These are phyloP conservation scores for Ophiocordyceps robertsii DNA, from an alignment of 2,329 filamentous ascomycete species.

Conservation along the genomic window DNA sequence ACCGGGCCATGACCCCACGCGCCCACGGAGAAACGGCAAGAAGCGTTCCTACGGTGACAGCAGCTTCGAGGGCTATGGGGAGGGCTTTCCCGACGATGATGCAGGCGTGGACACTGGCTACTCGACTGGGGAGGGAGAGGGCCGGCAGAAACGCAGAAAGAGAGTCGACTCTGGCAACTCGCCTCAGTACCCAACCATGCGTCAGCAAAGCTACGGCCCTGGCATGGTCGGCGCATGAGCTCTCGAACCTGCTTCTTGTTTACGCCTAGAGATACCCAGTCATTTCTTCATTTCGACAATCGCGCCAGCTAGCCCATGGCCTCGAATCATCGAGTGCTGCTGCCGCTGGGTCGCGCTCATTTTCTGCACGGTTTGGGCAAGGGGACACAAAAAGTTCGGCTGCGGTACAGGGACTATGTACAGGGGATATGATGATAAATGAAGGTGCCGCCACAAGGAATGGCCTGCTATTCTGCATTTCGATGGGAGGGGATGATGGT, in stretches of 20 bases:
- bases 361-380: too few relatives aligned
- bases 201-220: conserved; percentile 41
- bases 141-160: conserved; percentile 51
- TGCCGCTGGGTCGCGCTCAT: too few relatives aligned
- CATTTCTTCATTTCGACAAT: not conserved
- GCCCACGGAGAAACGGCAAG: conserved; percentile 54
- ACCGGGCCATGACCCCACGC: conserved; percentile 29
- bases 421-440: too few relatives aligned
- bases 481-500: too few relatives aligned
- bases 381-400: too few relatives aligned
- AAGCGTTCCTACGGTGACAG: conserved; percentile 66
- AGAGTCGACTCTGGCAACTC: conserved; percentile 40
- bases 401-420: too few relatives aligned
- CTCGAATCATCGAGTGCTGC: too few relatives aligned
- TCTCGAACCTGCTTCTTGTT: conserved; percentile 2
- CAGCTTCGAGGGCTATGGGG: conserved; percentile 62
- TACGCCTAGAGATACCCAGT: conserved; percentile 1
- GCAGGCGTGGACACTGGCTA: conserved; percentile 44
- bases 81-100: conserved; percentile 59
- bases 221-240: conserved; percentile 44
- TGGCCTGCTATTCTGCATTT: too few relatives aligned
- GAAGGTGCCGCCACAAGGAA: too few relatives aligned
- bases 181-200: conserved; percentile 29
- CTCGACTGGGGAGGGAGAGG: conserved; percentile 59
- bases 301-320: too few relatives aligned